Percentiles rank a stretch among this genome's conserved stretches.
Evolutionary conservation across 345 rosid genomes (phyloP).

Genomic region (Nephelium lappaceum): DNA sequence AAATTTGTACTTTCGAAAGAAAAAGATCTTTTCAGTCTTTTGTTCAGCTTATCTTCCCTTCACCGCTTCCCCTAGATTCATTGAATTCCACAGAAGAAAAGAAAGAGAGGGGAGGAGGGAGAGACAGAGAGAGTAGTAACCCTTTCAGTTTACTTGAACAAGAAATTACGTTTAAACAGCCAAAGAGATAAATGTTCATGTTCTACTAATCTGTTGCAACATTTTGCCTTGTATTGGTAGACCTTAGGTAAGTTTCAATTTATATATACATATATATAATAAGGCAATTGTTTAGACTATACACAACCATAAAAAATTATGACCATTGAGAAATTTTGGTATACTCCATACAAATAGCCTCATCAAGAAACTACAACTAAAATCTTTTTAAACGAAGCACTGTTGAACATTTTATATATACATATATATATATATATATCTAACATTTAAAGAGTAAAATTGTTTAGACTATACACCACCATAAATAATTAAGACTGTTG

Average conservation of each 20-base stretch:
- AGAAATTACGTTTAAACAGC: not conserved
- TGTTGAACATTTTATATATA: not conserved
- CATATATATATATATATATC: not conserved
- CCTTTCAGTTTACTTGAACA: not conserved
- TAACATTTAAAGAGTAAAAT: not conserved
- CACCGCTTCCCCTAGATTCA: not conserved
- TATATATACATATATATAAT: not conserved
- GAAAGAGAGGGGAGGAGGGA: not conserved
- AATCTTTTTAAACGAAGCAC: not conserved
- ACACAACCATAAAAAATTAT: not conserved
- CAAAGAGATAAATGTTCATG: not conserved
- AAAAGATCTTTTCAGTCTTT: not conserved
- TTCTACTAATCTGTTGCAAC: not conserved
- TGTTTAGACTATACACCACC: not conserved
- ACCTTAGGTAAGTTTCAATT: not conserved
- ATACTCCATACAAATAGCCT: slow-evolving; percentile 23
- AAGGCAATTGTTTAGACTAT: not conserved
- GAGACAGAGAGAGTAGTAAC: not conserved
- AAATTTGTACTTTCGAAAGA: not conserved
- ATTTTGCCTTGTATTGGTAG: not conserved
- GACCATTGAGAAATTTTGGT: too few relatives aligned
- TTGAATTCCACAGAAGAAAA: not conserved
- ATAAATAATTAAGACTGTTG: not conserved
- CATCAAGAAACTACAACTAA: slow-evolving; percentile 19
- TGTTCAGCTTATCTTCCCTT: not conserved